phyloP scores from a whole-genome alignment of 2,329 filamentous ascomycete species.

The Arthrobotrys sphaeroides region DNA sequence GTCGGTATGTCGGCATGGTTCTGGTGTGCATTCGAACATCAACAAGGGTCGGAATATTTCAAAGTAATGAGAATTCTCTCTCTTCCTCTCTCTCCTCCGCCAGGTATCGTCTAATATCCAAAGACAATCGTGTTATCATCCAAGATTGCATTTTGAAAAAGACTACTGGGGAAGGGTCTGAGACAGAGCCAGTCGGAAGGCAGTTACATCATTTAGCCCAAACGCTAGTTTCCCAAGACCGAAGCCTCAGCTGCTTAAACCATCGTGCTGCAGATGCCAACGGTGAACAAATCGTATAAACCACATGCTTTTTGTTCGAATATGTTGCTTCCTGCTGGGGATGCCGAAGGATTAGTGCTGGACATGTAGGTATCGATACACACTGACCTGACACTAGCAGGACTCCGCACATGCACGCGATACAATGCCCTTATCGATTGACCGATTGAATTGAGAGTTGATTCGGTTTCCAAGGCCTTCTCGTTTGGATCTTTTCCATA shows the following conservation, averaged over 20 bases:
- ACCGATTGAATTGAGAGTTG: constrained; percentile 7
- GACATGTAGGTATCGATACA: constrained; percentile 47
- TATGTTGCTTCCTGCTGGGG: too few relatives aligned
- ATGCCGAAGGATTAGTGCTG: constrained; percentile 4
- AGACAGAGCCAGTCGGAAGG: constrained; percentile 53
- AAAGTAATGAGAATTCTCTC: constrained; percentile 3
- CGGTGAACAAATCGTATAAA: constrained; percentile 31
- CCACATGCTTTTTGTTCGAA: constrained; percentile 27
- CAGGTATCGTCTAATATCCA: neutral
- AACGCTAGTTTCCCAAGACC: constrained; percentile 32
- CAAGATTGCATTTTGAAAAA: constrained; percentile 2
- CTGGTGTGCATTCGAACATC: too few relatives aligned
- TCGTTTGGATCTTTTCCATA: constrained; percentile 33
- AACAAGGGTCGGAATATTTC: constrained; percentile 17
- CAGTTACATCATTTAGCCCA: constrained; percentile 52
- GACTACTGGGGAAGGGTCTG: constrained; percentile 46
- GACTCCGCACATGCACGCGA: constrained; percentile 32
- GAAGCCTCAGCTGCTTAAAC: constrained; percentile 47
- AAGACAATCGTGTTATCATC: constrained; percentile 31
- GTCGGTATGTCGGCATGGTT: neutral
- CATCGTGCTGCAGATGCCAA: constrained; percentile 47
- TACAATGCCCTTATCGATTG: constrained; percentile 46
- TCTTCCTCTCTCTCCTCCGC: neutral
- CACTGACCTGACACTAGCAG: constrained; percentile 15
- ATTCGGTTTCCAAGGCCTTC: constrained; percentile 7